These are phyloP conservation scores for Chalciporus sp. DNA, from an alignment of 1,284 basidiomycete genomes.

Conservation along the genomic window DNA sequence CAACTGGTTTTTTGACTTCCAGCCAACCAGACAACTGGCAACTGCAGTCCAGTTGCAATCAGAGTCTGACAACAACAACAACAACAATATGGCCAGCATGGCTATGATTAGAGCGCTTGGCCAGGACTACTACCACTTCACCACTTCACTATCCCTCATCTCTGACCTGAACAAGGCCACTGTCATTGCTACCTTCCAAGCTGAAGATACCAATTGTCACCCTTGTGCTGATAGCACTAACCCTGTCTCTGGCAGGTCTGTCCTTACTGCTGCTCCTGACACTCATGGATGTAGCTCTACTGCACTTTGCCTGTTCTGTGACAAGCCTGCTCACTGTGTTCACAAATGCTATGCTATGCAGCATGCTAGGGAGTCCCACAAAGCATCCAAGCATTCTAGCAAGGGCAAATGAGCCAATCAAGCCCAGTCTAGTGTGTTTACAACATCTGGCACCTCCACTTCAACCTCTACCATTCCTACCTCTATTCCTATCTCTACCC, in stretches of 20 bases:
- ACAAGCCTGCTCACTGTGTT: constrained; percentile 1
- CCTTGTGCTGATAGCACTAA: neutral
- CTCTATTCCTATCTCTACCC: neutral
- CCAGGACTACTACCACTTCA: neutral
- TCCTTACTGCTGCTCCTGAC: neutral
- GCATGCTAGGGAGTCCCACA: neutral
- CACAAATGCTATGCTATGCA: constrained; percentile 4
- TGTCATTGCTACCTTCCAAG: neutral
- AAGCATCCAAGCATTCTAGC: neutral
- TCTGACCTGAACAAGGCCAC: neutral
- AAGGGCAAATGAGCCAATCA: neutral
- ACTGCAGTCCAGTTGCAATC: no score
- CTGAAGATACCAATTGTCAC: neutral
- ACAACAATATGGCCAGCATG: no score
- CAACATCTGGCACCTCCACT: neutral
- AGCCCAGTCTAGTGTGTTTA: neutral
- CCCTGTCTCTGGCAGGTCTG: neutral
- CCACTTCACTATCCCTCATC: neutral
- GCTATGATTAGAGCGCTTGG: no score
- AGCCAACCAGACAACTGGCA: no score
- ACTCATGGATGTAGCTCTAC: neutral
- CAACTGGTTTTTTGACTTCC: no score
- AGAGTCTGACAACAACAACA: no score
- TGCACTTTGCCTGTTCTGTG: neutral
- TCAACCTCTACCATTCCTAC: neutral